phyloP scores from a whole-genome alignment of 2,329 filamentous ascomycete genomes.

The Alternaria atra region DNA sequence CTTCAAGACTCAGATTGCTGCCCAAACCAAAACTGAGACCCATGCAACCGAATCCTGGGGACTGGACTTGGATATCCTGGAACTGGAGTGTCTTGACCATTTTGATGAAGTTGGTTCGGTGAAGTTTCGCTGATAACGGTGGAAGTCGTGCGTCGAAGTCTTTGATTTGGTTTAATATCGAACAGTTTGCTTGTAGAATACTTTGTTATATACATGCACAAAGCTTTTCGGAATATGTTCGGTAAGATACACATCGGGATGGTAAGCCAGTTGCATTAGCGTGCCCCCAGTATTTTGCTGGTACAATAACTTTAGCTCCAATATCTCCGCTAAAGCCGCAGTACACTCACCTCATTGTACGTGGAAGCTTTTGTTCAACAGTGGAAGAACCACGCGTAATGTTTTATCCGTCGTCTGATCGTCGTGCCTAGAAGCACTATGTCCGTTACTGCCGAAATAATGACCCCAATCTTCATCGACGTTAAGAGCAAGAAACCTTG shows the following conservation, averaged over 20 bases:
- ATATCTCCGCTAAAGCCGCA: background rate
- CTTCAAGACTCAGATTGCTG: constrained; percentile 50
- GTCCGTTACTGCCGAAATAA: background rate
- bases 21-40: constrained; percentile 59
- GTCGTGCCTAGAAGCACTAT: background rate
- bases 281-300: background rate
- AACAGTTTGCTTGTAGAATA: background rate
- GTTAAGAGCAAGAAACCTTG: background rate
- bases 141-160: background rate
- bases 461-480: background rate
- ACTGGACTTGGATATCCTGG: constrained; percentile 52
- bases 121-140: background rate
- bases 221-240: background rate
- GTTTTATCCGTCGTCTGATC: background rate
- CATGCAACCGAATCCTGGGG: constrained; percentile 66
- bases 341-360: background rate
- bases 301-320: background rate
- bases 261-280: constrained; percentile 1
- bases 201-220: background rate
- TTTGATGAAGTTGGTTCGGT: background rate
- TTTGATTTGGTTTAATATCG: background rate
- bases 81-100: constrained; percentile 37
- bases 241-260: background rate
- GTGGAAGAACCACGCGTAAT: background rate
- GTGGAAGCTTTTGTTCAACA: background rate